Conservation (phyloP, 495 filamentous ascomycete species). For the Lophium mytilinum region DNA sequence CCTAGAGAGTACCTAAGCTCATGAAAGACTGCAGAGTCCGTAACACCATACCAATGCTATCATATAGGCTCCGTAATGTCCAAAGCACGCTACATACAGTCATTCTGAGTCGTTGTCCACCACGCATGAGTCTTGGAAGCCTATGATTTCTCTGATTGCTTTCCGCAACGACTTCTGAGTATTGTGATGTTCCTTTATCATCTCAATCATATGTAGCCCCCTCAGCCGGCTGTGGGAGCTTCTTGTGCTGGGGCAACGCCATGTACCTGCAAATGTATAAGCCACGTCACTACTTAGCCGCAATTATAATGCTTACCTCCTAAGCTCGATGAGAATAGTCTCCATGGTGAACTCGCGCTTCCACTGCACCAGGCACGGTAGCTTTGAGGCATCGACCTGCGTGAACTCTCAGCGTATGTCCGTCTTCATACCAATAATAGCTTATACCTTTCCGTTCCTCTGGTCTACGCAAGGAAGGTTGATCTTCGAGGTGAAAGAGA, state of each 20-base stretch:
- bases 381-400: conserved; percentile 74
- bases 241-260: conserved; percentile 90
- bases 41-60: conserved; percentile 22
- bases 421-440: neutral
- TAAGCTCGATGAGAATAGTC: conserved; percentile 81
- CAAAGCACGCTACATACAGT: conserved; percentile 1
- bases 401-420: conserved; percentile 8
- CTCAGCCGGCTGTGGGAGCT: conserved; percentile 87
- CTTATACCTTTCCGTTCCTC: conserved; percentile 59
- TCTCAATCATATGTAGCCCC: conserved; percentile 54
- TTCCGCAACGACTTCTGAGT: neutral
- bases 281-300: neutral
- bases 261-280: conserved; percentile 59
- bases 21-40: conserved; percentile 1
- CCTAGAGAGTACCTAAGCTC: neutral
- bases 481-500: conserved; percentile 86
- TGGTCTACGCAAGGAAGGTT: conserved; percentile 89
- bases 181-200: neutral
- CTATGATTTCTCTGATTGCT: neutral
- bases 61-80: neutral
- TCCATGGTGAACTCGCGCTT: conserved; percentile 86
- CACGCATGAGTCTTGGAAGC: neutral
- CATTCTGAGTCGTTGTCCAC: neutral
- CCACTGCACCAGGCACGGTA: conserved; percentile 82
- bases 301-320: conserved; percentile 47